A percentile compares a stretch with the other conserved stretches of the same genome.
phyloP scores from a whole-genome alignment of 768 basidiomycete species.

The Suillus subaureus region DNA sequence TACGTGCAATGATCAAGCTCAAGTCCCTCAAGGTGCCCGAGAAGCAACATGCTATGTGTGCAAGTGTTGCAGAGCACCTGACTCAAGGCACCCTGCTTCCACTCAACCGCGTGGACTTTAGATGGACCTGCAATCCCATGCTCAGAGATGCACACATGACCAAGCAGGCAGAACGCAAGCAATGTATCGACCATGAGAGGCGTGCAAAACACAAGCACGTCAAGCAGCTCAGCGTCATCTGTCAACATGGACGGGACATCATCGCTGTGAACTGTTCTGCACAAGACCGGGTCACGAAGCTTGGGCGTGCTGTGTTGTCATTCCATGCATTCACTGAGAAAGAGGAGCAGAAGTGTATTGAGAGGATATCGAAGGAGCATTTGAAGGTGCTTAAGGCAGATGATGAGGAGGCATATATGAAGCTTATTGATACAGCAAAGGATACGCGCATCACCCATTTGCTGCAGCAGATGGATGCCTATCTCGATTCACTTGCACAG shows the following conservation, averaged over 20 bases:
- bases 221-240: slow-evolving; percentile 88
- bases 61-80: slow-evolving; percentile 83
- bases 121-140: slow-evolving; percentile 80
- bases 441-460: slow-evolving; percentile 98
- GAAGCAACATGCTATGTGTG: slow-evolving; percentile 87
- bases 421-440: slow-evolving; percentile 97
- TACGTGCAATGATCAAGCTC: slow-evolving; percentile 91
- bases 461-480: slow-evolving; percentile 89
- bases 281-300: slow-evolving; percentile 55
- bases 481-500: slow-evolving; percentile 92
- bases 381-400: slow-evolving; percentile 95
- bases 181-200: slow-evolving; percentile 88
- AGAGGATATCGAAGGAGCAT: slow-evolving; percentile 96
- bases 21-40: slow-evolving; percentile 87
- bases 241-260: slow-evolving; percentile 78
- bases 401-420: slow-evolving; percentile 99
- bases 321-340: slow-evolving; percentile 93
- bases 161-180: slow-evolving; percentile 88
- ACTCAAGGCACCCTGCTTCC: slow-evolving; percentile 88
- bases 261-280: slow-evolving; percentile 67
- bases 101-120: slow-evolving; percentile 90
- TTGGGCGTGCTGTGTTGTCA: slow-evolving; percentile 77
- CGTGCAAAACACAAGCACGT: slow-evolving; percentile 96
- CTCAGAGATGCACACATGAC: slow-evolving; percentile 88
- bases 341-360: slow-evolving; percentile 97